phyloP scores from a whole-genome alignment of 306 rosid species.

The Prunus armeniaca region DNA sequence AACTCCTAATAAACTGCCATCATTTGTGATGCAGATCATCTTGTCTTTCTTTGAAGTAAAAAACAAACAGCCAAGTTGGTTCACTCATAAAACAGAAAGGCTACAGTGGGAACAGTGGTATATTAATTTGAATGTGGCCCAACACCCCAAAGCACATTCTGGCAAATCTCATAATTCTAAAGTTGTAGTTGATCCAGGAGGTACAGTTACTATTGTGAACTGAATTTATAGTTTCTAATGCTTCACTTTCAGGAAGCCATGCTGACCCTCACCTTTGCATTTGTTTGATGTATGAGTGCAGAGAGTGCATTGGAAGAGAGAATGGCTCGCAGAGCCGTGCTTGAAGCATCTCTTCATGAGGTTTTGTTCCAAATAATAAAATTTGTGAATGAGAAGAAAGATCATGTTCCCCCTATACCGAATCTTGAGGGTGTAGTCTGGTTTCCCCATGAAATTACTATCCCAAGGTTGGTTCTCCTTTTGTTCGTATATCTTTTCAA shows the following conservation, averaged over 20 bases:
- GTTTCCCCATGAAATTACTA: conserved; percentile 82
- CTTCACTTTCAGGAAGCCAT: conserved; percentile 8
- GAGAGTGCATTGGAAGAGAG: conserved; percentile 73
- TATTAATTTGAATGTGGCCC: conserved; percentile 82
- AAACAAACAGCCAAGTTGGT: conserved; percentile 84
- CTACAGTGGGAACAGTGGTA: conserved; percentile 96
- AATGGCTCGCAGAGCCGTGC: conserved; percentile 68
- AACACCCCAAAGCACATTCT: conserved; percentile 57
- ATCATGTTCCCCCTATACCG: conserved; percentile 92
- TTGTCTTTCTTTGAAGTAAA: conserved; percentile 87
- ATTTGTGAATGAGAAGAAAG: conserved; percentile 96
- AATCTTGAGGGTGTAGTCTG: conserved; percentile 64
- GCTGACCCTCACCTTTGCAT: background rate
- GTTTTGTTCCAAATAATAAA: conserved; percentile 88
- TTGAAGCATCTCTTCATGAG: conserved; percentile 84
- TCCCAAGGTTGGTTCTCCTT: conserved; percentile 64
- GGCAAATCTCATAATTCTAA: conserved; percentile 72
- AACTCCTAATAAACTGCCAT: conserved; percentile 9
- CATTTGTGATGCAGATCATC: conserved; percentile 61
- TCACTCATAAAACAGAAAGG: conserved; percentile 77
- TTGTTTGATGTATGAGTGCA: conserved; percentile 27
- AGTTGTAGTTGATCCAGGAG: conserved; percentile 71
- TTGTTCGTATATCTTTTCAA: background rate
- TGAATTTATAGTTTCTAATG: conserved; percentile 15
- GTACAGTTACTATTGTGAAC: conserved; percentile 33